Evolutionary conservation across 208 protist genomes (phyloP).

Genomic region (Novymonas esmeraldas): DNA sequence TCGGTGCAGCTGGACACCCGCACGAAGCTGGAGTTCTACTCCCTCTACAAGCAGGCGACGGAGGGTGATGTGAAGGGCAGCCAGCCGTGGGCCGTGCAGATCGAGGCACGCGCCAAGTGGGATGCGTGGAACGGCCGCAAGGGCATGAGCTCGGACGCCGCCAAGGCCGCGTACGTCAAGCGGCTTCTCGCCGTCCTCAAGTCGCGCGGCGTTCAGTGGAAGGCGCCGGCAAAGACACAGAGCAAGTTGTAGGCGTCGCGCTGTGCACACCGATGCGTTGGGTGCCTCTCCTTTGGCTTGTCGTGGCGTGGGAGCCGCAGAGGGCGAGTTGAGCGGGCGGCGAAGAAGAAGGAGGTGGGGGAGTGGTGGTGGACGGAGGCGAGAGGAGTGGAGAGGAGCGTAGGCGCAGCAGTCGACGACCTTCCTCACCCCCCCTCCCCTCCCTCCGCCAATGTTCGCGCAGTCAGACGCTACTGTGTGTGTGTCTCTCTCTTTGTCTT

Average conservation of each 20-base stretch:
- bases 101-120: slow-evolving; percentile 95
- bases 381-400: no score
- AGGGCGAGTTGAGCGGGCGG: no score
- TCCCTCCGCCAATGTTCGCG: no score
- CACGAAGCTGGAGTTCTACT: slow-evolving; percentile 94
- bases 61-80: slow-evolving; percentile 92
- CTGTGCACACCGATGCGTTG: no score
- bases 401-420: no score
- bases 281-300: no score
- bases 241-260: slow-evolving; percentile 32
- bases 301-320: no score
- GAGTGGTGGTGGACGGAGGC: no score
- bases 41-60: slow-evolving; percentile 97
- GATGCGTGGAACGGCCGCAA: slow-evolving; percentile 92
- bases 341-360: no score
- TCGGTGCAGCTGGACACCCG: slow-evolving; percentile 88
- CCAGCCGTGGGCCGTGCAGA: slow-evolving; percentile 92
- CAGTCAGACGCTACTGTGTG: no score
- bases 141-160: slow-evolving; percentile 91
- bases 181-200: slow-evolving; percentile 64
- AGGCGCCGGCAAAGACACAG: slow-evolving; percentile 26
- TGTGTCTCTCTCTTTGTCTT: no score
- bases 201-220: slow-evolving; percentile 69
- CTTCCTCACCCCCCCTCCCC: neutral
- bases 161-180: slow-evolving; percentile 91